Evolutionary conservation across 2,329 filamentous ascomycete species (phyloP).

Genomic region (Neopestalotiopsis sp.): DNA sequence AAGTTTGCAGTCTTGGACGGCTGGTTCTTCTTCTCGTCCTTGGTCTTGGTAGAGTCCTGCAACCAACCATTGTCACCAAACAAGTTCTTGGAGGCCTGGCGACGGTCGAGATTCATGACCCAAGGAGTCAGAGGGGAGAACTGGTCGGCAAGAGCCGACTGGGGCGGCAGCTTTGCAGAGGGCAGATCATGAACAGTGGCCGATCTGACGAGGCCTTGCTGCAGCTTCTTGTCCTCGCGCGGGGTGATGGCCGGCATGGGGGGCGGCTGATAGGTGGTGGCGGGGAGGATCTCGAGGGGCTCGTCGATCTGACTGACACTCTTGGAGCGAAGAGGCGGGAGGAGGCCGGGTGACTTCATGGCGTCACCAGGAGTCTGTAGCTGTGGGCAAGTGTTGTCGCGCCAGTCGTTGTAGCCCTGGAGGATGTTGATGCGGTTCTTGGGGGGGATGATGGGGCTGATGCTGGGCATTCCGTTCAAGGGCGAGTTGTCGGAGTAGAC

Average conservation of each 20-base stretch:
- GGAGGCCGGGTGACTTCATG: not conserved
- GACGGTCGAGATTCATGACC: slow-evolving; percentile 23
- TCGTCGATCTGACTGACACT: not conserved
- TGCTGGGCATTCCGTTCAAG: slow-evolving; percentile 25
- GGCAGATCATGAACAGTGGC: slow-evolving; percentile 11
- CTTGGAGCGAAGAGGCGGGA: slow-evolving; percentile 16
- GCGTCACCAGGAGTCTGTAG: not conserved
- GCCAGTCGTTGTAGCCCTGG: slow-evolving; percentile 27
- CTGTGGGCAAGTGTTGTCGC: slow-evolving; percentile 12
- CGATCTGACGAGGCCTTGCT: slow-evolving; percentile 19
- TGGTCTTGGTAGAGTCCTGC: slow-evolving; percentile 40
- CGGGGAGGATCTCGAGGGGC: slow-evolving; percentile 2
- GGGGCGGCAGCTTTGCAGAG: not conserved
- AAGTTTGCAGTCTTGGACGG: slow-evolving; percentile 28
- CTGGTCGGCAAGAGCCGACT: slow-evolving; percentile 18
- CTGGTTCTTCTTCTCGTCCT: slow-evolving; percentile 14
- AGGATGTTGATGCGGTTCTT: slow-evolving; percentile 23
- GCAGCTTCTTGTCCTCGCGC: not conserved
- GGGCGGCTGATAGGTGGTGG: not conserved
- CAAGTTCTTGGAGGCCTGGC: slow-evolving; percentile 54
- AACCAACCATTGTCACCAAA: slow-evolving; percentile 64
- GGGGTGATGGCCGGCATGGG: not conserved
- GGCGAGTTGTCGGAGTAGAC: slow-evolving; percentile 24
- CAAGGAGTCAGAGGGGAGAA: slow-evolving; percentile 36
- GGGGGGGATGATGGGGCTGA: slow-evolving; percentile 23